These are phyloP conservation scores for Cornus kousa DNA, from an alignment of 148 eudicot species.

Conservation along the genomic window DNA sequence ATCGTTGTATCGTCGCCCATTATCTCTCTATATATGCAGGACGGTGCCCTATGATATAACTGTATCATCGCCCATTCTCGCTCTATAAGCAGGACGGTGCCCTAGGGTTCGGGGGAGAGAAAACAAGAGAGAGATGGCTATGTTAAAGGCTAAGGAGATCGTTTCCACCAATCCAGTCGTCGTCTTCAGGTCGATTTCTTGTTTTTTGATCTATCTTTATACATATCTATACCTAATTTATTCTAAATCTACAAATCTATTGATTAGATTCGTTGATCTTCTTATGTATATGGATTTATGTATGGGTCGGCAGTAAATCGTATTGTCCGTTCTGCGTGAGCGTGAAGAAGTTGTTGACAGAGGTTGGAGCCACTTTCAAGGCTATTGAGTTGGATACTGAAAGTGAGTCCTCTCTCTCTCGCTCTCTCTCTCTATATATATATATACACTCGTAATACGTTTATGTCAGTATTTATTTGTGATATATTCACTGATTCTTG, in stretches of 20 bases:
- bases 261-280: background rate
- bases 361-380: slow-evolving; percentile 40
- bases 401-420: slow-evolving; percentile 24
- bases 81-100: too few relatives aligned
- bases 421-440: background rate
- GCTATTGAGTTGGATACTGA: slow-evolving; percentile 52
- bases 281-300: background rate
- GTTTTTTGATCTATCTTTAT: background rate
- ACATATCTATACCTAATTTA: background rate
- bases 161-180: slow-evolving; percentile 64
- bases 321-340: slow-evolving; percentile 49
- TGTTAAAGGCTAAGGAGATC: slow-evolving; percentile 57
- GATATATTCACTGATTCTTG: background rate
- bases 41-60: background rate
- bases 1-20: too few relatives aligned
- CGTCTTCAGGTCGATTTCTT: slow-evolving; percentile 60
- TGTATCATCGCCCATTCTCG: too few relatives aligned
- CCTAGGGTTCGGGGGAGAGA: background rate
- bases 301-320: slow-evolving; percentile 46
- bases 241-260: background rate
- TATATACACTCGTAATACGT: background rate
- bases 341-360: slow-evolving; percentile 41
- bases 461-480: too few relatives aligned
- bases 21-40: too few relatives aligned
- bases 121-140: slow-evolving; percentile 41